Base-by-base conservation (phyloP, 2,329 filamentous ascomycete genomes). In the Pyrenophora tritici-repentis region DNA sequence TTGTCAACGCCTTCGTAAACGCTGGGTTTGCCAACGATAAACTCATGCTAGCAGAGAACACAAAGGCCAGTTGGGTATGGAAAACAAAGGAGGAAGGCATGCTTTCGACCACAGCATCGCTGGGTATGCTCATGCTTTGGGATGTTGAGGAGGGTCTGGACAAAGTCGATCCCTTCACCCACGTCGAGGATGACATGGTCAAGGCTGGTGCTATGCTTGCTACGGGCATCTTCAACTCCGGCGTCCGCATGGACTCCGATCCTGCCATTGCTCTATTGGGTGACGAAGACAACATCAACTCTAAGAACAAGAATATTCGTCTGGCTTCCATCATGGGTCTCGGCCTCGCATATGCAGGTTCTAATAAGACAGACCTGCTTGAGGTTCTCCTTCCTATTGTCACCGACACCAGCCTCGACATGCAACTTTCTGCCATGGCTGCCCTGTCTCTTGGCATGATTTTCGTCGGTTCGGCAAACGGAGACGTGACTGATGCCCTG, bases 51-150 rank as follows among this genome's bases (percentile, higher is more conserved):
- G 87, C 91, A 35, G 88, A 94, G 16, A 87, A 90, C 29, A 76
- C 73, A 52, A 95, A 96, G 78, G 87, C 89, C 65, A 90, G 88
- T 58, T 99, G 94, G 93, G 90, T 99, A 4, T 99, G 91, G 91
- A 99, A 97, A 80, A 97, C 95, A 16, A 99, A 99, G 77, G 91
- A 95, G 35, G 92, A 97, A 67, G 94, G 94, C 58, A 96, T 96
- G 91, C 83, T 96, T 76, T 97, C 94, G 1, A 97, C 93, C 0
- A 89, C 95, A 33, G 95, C 95, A 4, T 97, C 94, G 0, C 78
- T 97, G 62, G 94, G 94, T 68, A 93, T 94, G 66, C 81, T 99
- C 14, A 81, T 96, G 71, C 84, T 96, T 67, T 96, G 94, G 90
- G 93, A 99, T 68, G 87, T 96, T 17, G 93, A 97, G 68, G 87